Evolutionary conservation across 2,329 filamentous ascomycete species (phyloP), one percentile per base, ranked within the genome.

Genomic region (Sporothrix inflata): DNA sequence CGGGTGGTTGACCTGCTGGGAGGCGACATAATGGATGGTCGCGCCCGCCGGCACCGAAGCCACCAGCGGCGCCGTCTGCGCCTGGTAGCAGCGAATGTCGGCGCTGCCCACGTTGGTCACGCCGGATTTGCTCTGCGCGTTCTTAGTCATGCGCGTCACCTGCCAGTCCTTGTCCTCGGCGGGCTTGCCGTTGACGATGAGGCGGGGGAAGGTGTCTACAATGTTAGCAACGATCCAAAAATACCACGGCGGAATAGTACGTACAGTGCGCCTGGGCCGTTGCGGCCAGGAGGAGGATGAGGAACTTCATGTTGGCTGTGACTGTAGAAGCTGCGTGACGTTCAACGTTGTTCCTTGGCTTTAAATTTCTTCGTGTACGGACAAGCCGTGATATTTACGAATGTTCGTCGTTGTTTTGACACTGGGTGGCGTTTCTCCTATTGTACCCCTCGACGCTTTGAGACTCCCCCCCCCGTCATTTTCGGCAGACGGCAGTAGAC

Each of bases 1-100:
- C 1, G 81, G 82, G 75, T 83, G 81, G 71, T 78, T 78, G 71
- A 84, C 78, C 71, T 76, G 74, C 14, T 80, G 78, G 74, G 78
- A 79, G 19, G 81, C 79, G 21, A 79, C 78, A 76, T 84, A 84
- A 49, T 79, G 81, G 38, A 84, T 74, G 3, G 77, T 76, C 21
- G 77, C 74, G 14, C 83, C 83, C 14, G 83, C 82, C n/a, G 79
- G 77, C n/a, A 83, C 77, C 45, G 77, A 79, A 42, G 77, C 79
- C 3, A 80, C 82, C 16, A 73, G 73, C 11, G 78, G 77, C 2
- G 78, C 75, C 6, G 73, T 73, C 42, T 73, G 75, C 11, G 75
- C 76, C 14, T 75, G 73, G 21, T 76, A 78, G 75, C 79, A 80
- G 40, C 78, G 75, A 69, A 80, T 79, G 47, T 77, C 75, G 9